Conservation (phyloP, 1,284 basidiomycete genomes). For the Pyrrhoderma noxium region DNA sequence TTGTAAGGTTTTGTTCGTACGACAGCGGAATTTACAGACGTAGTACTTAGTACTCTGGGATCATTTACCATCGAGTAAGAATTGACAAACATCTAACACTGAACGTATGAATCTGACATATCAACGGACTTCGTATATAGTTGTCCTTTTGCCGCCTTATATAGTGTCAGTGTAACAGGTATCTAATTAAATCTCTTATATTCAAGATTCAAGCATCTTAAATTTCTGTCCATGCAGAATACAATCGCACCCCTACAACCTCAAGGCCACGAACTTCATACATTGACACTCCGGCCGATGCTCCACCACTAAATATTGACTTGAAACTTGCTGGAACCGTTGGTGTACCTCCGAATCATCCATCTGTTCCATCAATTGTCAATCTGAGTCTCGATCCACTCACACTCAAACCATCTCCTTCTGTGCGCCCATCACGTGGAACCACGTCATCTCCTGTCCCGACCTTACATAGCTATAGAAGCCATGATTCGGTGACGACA, state of each 20-base stretch:
- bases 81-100: too few species aligned
- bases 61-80: conserved; percentile 9
- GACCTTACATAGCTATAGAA: not conserved
- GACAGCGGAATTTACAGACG: conserved; percentile 7
- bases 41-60: conserved; percentile 3
- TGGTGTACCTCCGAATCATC: conserved; percentile 11
- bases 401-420: conserved; percentile 6
- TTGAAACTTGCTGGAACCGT: conserved; percentile 12
- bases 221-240: not conserved
- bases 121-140: not conserved
- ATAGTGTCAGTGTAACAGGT: conserved; percentile 9
- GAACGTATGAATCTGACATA: too few species aligned
- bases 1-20: conserved; percentile 7
- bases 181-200: not conserved
- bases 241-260: not conserved
- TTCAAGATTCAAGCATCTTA: not conserved
- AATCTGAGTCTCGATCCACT: conserved; percentile 10
- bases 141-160: conserved; percentile 14
- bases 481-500: not conserved
- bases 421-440: not conserved
- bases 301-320: conserved; percentile 8
- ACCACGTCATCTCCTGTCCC: conserved; percentile 4
- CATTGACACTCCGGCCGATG: conserved; percentile 6
- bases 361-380: conserved; percentile 6
- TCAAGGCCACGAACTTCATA: conserved; percentile 12